Percentiles rank a stretch among this genome's conserved stretches.
Conservation (phyloP, 1,284 basidiomycete genomes). For the Leccinum glutinopallens region DNA sequence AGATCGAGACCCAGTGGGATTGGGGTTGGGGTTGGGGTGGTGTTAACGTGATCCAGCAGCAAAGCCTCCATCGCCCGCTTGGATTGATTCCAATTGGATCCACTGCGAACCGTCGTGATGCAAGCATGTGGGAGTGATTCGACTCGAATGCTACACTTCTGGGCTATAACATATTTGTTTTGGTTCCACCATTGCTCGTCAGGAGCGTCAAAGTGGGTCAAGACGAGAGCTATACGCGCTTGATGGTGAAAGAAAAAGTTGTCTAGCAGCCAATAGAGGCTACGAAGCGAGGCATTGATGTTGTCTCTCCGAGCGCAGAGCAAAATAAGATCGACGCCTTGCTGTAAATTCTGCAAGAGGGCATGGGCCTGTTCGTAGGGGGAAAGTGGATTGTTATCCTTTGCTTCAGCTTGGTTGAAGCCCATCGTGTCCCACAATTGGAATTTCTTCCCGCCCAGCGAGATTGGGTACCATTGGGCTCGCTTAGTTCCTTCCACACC, state of each 20-base stretch:
- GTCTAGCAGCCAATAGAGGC: constrained; percentile 32
- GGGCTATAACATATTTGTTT: background rate
- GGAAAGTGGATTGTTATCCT: constrained; percentile 22
- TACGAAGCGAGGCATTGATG: constrained; percentile 29
- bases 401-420: constrained; percentile 27
- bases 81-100: background rate
- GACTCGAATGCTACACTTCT: background rate
- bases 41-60: background rate
- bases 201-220: constrained; percentile 39
- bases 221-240: constrained; percentile 38
- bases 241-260: constrained; percentile 26
- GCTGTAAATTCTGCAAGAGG: constrained; percentile 25
- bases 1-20: background rate
- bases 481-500: constrained; percentile 28
- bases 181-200: constrained; percentile 30
- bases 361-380: constrained; percentile 33
- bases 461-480: constrained; percentile 30
- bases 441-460: constrained; percentile 21
- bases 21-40: background rate
- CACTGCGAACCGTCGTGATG: background rate
- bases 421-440: constrained; percentile 37
- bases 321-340: constrained; percentile 30
- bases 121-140: background rate
- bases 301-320: constrained; percentile 30
- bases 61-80: background rate